Evolutionary conservation across 148 eudicot genomes (phyloP), one percentile per base, ranked within the genome.

Genomic region (Heliamphora exappendiculata): DNA sequence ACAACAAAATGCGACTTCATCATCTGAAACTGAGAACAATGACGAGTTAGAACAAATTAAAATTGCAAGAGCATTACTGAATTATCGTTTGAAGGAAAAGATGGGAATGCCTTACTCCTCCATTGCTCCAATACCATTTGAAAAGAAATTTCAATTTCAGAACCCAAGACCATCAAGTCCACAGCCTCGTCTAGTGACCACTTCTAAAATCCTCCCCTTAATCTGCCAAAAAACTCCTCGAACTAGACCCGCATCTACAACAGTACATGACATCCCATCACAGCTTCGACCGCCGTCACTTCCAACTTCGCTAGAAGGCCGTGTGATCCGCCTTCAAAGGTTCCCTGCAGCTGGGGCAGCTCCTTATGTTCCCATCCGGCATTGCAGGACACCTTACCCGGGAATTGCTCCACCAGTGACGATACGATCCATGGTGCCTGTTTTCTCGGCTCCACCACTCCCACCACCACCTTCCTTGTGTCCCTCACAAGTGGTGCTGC

Each of bases 41-140:
- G 92, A 90, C 19, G 97, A 92, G 79, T 92, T 88, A 75, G 97
- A 92, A 78, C 94, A 92, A 81, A 88, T 90, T 63, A 87, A 85
- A 70, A 85, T 92, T 75, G 91, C 97, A 55, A 75, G 97, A 63
- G 94, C 97, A 33, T 79, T 92, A 65, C 81, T 90, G 74, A 90
- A 90, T 65, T 92, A 83, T 44, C 84, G 83, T 62, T 51, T 85
- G 73, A 92, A 88, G 85, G 88, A 88, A 81, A 87, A 85, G 60
- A 82, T 87, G 71, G 80, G 55, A 17, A 62, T 49, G 75, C 67
- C 87, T 9, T 83, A 80, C 73, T 60, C 78, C 71, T 83, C 80
- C 45, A 68, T 28, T 37, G 41, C 79, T 39, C 81, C 86, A 31
- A 28, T 85, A 68, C 88, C 88, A 66, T 86, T 92, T 47, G 90